phyloP scores from a whole-genome alignment of 176 grass and related monocot genomes.

The Canna indica region DNA sequence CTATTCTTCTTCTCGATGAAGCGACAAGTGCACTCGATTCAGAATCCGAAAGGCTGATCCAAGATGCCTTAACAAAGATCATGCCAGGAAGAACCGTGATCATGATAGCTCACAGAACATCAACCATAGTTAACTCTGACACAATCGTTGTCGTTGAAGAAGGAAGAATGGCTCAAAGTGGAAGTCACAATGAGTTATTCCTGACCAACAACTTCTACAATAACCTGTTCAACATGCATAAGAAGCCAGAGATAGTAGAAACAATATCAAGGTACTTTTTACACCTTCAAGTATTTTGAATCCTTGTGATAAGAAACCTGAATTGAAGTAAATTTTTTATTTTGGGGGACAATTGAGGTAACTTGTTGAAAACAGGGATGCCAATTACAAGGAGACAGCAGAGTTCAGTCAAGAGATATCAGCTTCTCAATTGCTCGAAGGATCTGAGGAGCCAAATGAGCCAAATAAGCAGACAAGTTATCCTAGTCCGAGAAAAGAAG shows the following conservation, averaged over 20 bases:
- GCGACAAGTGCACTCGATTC: conserved; percentile 67
- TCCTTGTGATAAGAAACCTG: background rate
- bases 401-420: background rate
- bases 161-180: conserved; percentile 41
- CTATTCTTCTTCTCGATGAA: conserved; percentile 65
- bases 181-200: conserved; percentile 40
- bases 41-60: conserved; percentile 54
- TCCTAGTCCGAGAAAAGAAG: conserved; percentile 11
- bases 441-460: background rate
- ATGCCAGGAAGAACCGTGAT: conserved; percentile 57
- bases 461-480: background rate
- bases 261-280: conserved; percentile 27
- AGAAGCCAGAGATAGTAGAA: conserved; percentile 19
- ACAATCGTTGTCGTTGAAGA: conserved; percentile 51
- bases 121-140: conserved; percentile 45
- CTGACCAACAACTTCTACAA: conserved; percentile 39
- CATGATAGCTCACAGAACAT: conserved; percentile 50
- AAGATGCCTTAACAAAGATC: conserved; percentile 42
- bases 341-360: background rate
- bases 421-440: background rate
- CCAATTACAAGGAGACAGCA: background rate
- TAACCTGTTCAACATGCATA: conserved; percentile 40
- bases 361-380: background rate
- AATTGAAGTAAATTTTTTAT: background rate
- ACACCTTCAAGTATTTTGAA: background rate